Percentiles rank a stretch among this genome's conserved stretches.
Evolutionary conservation across 805 yeast genomes (phyloP).

Genomic region (Komagataella kurtzmanii): DNA sequence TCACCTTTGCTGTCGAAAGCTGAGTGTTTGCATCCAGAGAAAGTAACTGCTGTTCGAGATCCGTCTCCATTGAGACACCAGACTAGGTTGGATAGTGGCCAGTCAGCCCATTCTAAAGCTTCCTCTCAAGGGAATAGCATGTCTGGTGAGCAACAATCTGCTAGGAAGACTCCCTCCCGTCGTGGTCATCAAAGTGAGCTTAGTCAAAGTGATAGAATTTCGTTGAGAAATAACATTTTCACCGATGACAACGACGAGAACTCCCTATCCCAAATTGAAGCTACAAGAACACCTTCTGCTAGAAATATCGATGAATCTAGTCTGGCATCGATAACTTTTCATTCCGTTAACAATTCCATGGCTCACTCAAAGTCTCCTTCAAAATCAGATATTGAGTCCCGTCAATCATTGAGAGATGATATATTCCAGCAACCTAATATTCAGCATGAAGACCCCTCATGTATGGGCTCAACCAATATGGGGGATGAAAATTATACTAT

Average conservation of each 20-base stretch:
- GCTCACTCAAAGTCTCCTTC: background rate
- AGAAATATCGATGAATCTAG: background rate
- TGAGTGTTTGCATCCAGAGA: background rate
- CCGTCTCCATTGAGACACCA: background rate
- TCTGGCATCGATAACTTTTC: background rate
- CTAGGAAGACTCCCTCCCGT: background rate
- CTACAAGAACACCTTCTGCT: background rate
- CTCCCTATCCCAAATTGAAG: background rate
- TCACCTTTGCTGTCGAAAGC: background rate
- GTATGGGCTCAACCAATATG: background rate
- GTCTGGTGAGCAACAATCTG: background rate
- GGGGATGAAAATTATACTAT: background rate
- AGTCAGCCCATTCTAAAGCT: background rate
- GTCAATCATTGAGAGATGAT: background rate
- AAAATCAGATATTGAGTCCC: background rate
- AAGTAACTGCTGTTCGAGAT: background rate
- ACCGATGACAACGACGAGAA: background rate
- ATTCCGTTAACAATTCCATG: background rate
- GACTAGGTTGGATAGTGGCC: background rate
- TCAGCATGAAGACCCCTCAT: background rate
- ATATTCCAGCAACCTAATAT: background rate
- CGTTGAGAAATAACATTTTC: background rate
- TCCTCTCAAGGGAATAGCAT: background rate
- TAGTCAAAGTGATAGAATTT: background rate
- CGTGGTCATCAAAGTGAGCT: background rate